Conservation (phyloP, 306 rosid species). For the Dryas octopetala region DNA sequence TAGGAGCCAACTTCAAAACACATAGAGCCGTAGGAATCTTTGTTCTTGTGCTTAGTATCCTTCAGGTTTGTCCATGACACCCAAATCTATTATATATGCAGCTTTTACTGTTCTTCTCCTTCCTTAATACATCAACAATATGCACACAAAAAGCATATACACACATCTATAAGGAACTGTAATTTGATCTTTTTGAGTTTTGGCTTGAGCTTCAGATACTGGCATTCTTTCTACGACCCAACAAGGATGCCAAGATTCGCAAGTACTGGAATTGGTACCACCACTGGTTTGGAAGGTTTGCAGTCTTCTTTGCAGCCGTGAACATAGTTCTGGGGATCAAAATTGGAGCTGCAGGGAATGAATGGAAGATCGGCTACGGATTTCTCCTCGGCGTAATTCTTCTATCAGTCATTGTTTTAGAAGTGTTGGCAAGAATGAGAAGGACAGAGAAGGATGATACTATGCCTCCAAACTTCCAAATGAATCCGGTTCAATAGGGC, state of each 20-base stretch:
- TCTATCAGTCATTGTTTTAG: slow-evolving; percentile 61
- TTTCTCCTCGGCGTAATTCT: slow-evolving; percentile 66
- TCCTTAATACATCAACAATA: background rate
- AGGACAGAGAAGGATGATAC: slow-evolving; percentile 50
- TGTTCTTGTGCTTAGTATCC: slow-evolving; percentile 77
- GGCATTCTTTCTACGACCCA: slow-evolving; percentile 80
- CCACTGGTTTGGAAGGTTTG: slow-evolving; percentile 86
- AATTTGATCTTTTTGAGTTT: slow-evolving; percentile 2
- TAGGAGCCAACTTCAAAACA: slow-evolving; percentile 67
- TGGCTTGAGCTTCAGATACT: slow-evolving; percentile 51
- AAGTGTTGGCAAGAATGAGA: slow-evolving; percentile 67
- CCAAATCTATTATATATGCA: background rate
- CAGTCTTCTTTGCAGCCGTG: slow-evolving; percentile 81
- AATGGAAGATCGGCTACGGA: slow-evolving; percentile 84
- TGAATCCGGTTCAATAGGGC: slow-evolving; percentile 45
- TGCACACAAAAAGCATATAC: too few species aligned
- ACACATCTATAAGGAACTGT: background rate
- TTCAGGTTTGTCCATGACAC: slow-evolving; percentile 62
- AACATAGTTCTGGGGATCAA: slow-evolving; percentile 84
- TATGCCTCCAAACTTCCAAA: slow-evolving; percentile 58
- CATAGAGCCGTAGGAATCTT: slow-evolving; percentile 93
- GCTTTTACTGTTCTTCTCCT: background rate
- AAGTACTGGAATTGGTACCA: slow-evolving; percentile 91
- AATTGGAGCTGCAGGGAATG: slow-evolving; percentile 74
- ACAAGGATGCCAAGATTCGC: slow-evolving; percentile 67